These are phyloP conservation scores for Cornus controversa DNA, from an alignment of 148 eudicot genomes.

Conservation along the genomic window DNA sequence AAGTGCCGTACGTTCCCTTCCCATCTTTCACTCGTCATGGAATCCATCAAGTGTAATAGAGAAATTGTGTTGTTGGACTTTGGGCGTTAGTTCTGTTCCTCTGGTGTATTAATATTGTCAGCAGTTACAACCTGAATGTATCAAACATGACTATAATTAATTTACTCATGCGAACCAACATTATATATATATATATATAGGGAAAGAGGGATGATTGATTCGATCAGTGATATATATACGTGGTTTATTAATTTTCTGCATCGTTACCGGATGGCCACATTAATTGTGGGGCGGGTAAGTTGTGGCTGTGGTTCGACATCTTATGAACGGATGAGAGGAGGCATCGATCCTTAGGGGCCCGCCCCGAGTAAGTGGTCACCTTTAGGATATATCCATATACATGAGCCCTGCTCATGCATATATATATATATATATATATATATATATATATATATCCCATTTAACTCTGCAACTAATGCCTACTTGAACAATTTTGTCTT, in stretches of 20 bases:
- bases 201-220: not conserved
- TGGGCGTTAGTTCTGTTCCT: not conserved
- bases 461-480: not conserved
- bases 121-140: not conserved
- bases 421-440: too few species aligned
- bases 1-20: not conserved
- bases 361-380: not conserved
- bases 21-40: not conserved
- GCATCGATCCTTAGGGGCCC: not conserved
- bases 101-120: not conserved
- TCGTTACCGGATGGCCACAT: not conserved
- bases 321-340: not conserved
- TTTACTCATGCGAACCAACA: not conserved
- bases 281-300: not conserved
- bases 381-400: not conserved
- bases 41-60: not conserved
- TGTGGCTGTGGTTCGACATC: not conserved
- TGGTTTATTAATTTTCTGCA: not conserved
- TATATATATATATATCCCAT: not conserved
- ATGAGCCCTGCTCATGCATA: not conserved
- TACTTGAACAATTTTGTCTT: not conserved
- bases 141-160: not conserved
- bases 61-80: not conserved
- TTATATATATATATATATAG: not conserved
- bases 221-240: too few species aligned